Evolutionary conservation across 192 early-diverging fungal species (phyloP), one percentile per base, ranked within the genome.

Genomic region (Chytriomyces sp.): DNA sequence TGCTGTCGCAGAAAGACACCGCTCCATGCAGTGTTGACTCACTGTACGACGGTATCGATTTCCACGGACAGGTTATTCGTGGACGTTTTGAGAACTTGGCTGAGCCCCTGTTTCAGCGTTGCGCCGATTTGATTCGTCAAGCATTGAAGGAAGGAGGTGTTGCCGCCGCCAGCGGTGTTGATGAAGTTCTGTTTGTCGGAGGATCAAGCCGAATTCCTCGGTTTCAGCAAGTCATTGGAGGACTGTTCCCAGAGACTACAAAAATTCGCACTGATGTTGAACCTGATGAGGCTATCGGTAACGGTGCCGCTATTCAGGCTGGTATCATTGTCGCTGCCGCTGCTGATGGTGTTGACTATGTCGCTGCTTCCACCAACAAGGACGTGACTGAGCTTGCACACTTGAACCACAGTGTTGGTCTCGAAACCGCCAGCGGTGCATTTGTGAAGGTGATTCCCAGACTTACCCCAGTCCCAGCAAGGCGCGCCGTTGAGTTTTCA

Each of bases 11-110:
- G 47, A 87, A 90, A 45, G 88, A 89, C 80, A 86, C 87, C 61
- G 94, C 96, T 45, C 93, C 95, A 59, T 98, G 97, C 85, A 91
- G 92, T 6, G 94, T 98, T 50, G 97, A 98, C 82, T 93, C 92
- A 46, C 85, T 98, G 66, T 91, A 90, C 65, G 95, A 96, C 20
- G 97, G 97, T 66, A 76, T 95, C 69, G 97, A 98, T 85, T 94
- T 92, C 81, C 92, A 95, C 84, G 87, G 87, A 18, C 87, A 86
- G 46, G 87, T 98, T 77, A 91, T 91, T 80, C 90, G 96, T 73
- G 91, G 91, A 64, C 89, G 96, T 35, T 98, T 98, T 80, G 96
- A 98, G 78, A 92, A 96, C 76, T 84, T 96, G 82, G 86, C 92
- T 46, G 87, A 86, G 80, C 91, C 90, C 73, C 80, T 95, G n/a